Percentiles rank a stretch among this genome's conserved stretches.
Conservation (phyloP, 208 protist species). For the Crithidia expoeki region DNA sequence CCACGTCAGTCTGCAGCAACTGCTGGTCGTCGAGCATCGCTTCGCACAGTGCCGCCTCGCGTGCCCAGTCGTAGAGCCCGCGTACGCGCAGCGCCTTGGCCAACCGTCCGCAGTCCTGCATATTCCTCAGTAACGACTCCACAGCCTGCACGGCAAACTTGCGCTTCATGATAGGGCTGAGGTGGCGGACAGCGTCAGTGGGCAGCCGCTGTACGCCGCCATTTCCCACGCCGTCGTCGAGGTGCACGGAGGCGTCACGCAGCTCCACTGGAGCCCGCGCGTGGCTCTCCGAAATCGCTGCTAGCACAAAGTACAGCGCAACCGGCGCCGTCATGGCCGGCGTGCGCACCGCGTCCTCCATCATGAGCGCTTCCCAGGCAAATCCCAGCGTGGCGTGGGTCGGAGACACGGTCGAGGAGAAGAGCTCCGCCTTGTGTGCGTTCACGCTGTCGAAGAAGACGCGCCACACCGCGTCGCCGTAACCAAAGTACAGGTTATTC, state of each 20-base stretch:
- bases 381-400: slow-evolving; percentile 44
- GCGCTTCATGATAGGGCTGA: slow-evolving; percentile 51
- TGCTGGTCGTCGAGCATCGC: slow-evolving; percentile 59
- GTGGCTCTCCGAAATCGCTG: slow-evolving; percentile 43
- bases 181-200: slow-evolving; percentile 4
- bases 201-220: not conserved
- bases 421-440: slow-evolving; percentile 45
- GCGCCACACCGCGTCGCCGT: slow-evolving; percentile 73
- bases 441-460: slow-evolving; percentile 67
- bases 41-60: slow-evolving; percentile 71
- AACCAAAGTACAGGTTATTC: slow-evolving; percentile 58
- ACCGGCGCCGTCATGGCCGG: slow-evolving; percentile 72
- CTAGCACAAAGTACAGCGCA: slow-evolving; percentile 72
- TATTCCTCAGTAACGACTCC: slow-evolving; percentile 28
- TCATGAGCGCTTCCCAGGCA: slow-evolving; percentile 71
- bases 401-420: slow-evolving; percentile 25
- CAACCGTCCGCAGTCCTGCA: slow-evolving; percentile 29
- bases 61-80: slow-evolving; percentile 51
- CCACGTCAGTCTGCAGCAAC: slow-evolving; percentile 54
- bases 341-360: slow-evolving; percentile 60
- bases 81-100: slow-evolving; percentile 40
- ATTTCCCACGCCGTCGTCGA: slow-evolving; percentile 48
- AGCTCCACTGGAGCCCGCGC: slow-evolving; percentile 24
- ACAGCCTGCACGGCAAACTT: slow-evolving; percentile 45
- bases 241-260: slow-evolving; percentile 20